Conservation (phyloP, 225 moss, liverwort and hornwort species). For the Bryoerythrophyllum caledonicum region DNA sequence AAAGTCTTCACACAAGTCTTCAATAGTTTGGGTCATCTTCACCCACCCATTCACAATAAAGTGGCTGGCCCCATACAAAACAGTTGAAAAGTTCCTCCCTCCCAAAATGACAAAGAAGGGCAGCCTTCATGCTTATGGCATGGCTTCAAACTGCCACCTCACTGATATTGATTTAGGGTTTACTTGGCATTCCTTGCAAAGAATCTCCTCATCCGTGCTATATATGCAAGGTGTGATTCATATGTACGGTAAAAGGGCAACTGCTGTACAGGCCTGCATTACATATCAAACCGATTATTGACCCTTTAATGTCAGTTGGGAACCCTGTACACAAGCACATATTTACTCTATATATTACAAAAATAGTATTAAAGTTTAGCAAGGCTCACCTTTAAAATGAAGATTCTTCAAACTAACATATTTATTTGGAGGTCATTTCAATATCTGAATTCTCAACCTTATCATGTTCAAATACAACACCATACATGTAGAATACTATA, state of each 20-base stretch:
- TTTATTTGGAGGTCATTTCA: no score
- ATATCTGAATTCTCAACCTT: no score
- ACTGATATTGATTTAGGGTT: background rate
- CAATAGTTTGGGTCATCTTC: background rate
- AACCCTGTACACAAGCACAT: no score
- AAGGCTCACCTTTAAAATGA: no score
- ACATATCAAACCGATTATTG: background rate
- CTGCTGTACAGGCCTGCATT: background rate
- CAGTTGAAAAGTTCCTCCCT: slow-evolving; percentile 10
- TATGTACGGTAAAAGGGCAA: background rate
- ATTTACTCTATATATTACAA: no score
- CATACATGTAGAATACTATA: no score
- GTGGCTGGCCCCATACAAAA: background rate
- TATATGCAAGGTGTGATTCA: background rate
- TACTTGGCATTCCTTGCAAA: background rate
- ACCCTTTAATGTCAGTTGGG: background rate
- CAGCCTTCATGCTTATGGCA: background rate
- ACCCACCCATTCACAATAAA: slow-evolving; percentile 6
- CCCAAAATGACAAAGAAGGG: background rate
- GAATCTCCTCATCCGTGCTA: background rate
- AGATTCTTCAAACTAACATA: no score
- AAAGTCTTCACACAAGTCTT: no score
- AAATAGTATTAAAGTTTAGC: no score
- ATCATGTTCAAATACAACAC: no score
- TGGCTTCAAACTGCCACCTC: background rate